phyloP scores from a whole-genome alignment of 331 rosid species.

The Malus hybrid region DNA sequence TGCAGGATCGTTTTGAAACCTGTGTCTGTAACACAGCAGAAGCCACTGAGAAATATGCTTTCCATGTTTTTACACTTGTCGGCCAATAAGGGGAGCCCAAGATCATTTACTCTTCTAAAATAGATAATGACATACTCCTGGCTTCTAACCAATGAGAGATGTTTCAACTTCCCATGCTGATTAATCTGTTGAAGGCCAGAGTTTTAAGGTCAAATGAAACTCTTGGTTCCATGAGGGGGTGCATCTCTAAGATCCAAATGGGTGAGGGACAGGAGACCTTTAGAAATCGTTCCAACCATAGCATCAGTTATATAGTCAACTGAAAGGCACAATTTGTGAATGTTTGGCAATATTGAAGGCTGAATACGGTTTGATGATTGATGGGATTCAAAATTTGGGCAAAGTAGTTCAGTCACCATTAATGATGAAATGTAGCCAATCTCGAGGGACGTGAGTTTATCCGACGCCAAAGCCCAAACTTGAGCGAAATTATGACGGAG shows the following conservation, averaged over 20 bases:
- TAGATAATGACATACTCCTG: slow-evolving; percentile 62
- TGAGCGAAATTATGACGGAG: slow-evolving; percentile 59
- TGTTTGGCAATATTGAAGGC: slow-evolving; percentile 55
- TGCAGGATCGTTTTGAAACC: slow-evolving; percentile 90
- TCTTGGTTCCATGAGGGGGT: slow-evolving; percentile 81
- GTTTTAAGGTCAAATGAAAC: slow-evolving; percentile 64
- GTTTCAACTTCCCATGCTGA: slow-evolving; percentile 69
- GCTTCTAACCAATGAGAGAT: slow-evolving; percentile 77
- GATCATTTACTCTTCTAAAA: slow-evolving; percentile 82
- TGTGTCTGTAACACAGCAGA: slow-evolving; percentile 95
- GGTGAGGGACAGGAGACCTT: slow-evolving; percentile 50
- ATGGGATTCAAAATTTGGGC: slow-evolving; percentile 54
- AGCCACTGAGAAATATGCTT: slow-evolving; percentile 89
- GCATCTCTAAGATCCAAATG: slow-evolving; percentile 95
- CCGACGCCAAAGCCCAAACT: slow-evolving; percentile 77
- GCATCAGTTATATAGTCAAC: slow-evolving; percentile 86
- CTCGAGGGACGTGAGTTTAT: slow-evolving; percentile 72
- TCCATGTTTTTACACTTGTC: slow-evolving; percentile 77
- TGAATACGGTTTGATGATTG: slow-evolving; percentile 35
- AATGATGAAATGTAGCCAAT: slow-evolving; percentile 81
- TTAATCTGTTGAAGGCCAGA: slow-evolving; percentile 86
- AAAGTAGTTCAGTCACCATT: slow-evolving; percentile 71
- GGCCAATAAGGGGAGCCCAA: slow-evolving; percentile 81
- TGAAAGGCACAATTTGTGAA: slow-evolving; percentile 74
- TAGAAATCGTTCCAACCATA: slow-evolving; percentile 68